Conservation (phyloP, 2,329 filamentous ascomycete species). For the Colletotrichum agaves region DNA sequence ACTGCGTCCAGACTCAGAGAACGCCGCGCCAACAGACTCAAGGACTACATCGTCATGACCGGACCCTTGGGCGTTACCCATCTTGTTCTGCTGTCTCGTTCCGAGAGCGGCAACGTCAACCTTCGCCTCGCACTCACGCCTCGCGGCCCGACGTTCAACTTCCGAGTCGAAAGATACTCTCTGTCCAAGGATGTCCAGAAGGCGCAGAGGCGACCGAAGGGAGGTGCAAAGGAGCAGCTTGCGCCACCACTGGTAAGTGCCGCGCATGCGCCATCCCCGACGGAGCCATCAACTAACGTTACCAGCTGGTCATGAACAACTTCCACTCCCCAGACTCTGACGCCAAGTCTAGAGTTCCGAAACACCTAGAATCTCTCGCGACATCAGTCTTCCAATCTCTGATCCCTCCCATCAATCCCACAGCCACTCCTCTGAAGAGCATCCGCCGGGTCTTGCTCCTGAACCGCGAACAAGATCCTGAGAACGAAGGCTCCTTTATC, state of each 20-base stretch:
- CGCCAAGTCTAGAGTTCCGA: conserved; percentile 78
- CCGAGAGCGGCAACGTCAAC: conserved; percentile 90
- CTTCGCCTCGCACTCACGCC: conserved; percentile 88
- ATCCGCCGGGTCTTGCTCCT: conserved; percentile 91
- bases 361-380: conserved; percentile 90
- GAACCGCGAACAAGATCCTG: conserved; percentile 76
- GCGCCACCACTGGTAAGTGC: conserved; percentile 80
- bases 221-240: conserved; percentile 85
- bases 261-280: neutral
- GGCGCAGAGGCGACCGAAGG: conserved; percentile 83
- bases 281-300: conserved; percentile 42
- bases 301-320: conserved; percentile 95
- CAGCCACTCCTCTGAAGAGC: conserved; percentile 88
- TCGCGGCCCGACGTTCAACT: conserved; percentile 91
- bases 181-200: conserved; percentile 90
- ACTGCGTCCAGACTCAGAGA: conserved; percentile 92
- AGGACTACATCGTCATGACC: conserved; percentile 95
- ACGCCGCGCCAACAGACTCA: conserved; percentile 85
- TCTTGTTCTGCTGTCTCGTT: conserved; percentile 91
- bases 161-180: conserved; percentile 94
- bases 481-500: conserved; percentile 77
- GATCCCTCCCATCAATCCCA: conserved; percentile 95
- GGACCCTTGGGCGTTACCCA: conserved; percentile 94
- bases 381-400: conserved; percentile 96
- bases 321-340: conserved; percentile 76